A percentile compares a stretch with the other conserved stretches of the same genome.
phyloP scores from a whole-genome alignment of 805 yeast species.

The Metschnikowia orientalis region DNA sequence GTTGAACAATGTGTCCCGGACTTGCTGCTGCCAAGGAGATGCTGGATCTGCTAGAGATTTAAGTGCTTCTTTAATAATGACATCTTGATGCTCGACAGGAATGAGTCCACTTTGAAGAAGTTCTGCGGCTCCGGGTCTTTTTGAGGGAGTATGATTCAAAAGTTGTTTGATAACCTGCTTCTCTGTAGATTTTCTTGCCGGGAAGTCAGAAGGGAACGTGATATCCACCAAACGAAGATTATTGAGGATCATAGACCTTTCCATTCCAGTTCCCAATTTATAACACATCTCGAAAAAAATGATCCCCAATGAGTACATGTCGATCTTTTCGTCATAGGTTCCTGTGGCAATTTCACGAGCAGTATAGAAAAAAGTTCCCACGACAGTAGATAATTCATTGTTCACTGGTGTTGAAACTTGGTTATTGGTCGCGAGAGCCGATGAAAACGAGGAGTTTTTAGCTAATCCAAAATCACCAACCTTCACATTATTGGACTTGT shows the following conservation, averaged over 20 bases:
- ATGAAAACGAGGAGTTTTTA: constrained; percentile 64
- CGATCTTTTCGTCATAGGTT: constrained; percentile 88
- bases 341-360: constrained; percentile 84
- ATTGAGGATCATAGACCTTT: constrained; percentile 70
- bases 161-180: constrained; percentile 61
- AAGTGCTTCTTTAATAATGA: constrained; percentile 81
- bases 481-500: constrained; percentile 80
- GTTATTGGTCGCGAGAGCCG: constrained; percentile 34
- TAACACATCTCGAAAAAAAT: constrained; percentile 95
- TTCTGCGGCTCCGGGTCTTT: constrained; percentile 75
- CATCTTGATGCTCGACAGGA: constrained; percentile 88
- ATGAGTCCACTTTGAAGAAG: constrained; percentile 75
- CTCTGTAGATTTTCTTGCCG: constrained; percentile 51
- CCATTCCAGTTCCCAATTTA: constrained; percentile 87
- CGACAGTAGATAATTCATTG: constrained; percentile 84
- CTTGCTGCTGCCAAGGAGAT: constrained; percentile 92
- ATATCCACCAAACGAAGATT: constrained; percentile 55
- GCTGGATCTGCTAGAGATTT: constrained; percentile 82
- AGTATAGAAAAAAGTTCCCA: constrained; percentile 91
- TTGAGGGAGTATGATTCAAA: constrained; percentile 72
- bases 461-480: constrained; percentile 98
- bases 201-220: constrained; percentile 69
- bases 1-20: constrained; percentile 76
- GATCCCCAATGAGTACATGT: constrained; percentile 91
- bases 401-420: constrained; percentile 32